Evolutionary conservation across 495 filamentous ascomycete genomes (phyloP).

Genomic region (Physcia stellaris): DNA sequence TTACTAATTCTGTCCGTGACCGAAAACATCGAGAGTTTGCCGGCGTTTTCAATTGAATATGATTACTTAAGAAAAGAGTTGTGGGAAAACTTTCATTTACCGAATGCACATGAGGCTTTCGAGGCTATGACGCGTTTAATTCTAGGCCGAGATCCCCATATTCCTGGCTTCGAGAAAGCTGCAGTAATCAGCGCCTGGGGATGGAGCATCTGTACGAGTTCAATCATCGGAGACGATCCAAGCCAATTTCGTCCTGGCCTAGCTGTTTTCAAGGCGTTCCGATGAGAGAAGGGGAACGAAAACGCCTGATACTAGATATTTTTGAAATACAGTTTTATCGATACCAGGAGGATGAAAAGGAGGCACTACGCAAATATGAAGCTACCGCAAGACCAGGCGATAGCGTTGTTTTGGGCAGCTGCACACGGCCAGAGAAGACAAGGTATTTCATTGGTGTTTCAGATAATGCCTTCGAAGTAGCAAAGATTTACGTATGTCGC

Average conservation of each 20-base stretch:
- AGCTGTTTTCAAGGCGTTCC: conserved; percentile 1
- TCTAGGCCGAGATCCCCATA: not conserved
- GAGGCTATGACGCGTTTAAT: not conserved
- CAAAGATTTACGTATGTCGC: not conserved
- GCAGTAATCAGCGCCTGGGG: conserved; percentile 2
- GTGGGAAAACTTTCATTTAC: not conserved
- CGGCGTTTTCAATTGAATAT: not conserved
- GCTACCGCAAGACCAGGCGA: not conserved
- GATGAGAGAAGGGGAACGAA: conserved; percentile 1
- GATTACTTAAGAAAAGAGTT: not conserved
- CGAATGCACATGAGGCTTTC: not conserved
- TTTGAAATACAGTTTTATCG: not conserved
- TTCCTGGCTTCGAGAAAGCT: not conserved
- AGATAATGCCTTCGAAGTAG: not conserved
- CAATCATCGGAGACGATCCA: not conserved
- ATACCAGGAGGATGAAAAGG: not conserved
- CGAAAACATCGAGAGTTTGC: not conserved
- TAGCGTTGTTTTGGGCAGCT: not conserved
- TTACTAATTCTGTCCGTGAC: not conserved
- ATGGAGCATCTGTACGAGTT: conserved; percentile 3
- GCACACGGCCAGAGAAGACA: not conserved
- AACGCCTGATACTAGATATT: not conserved
- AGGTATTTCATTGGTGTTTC: conserved; percentile 1
- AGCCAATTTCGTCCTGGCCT: not conserved
- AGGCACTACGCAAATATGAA: not conserved